These are phyloP conservation scores for Polysphondylium violaceum DNA, from an alignment of 78 protist genomes.

Conservation along the genomic window DNA sequence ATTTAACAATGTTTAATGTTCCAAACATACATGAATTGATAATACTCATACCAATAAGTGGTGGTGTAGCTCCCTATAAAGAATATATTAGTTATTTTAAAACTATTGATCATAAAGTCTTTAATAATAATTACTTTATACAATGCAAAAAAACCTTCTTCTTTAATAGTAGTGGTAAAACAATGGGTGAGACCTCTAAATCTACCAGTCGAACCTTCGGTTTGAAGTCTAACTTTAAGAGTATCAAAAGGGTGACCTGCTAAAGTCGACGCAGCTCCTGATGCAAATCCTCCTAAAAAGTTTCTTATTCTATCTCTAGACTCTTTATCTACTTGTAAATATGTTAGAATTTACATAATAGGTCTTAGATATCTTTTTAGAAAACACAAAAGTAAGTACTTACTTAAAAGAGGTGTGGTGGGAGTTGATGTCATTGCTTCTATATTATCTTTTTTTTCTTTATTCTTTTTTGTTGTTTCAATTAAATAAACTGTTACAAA, in stretches of 20 bases:
- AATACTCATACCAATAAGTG: conserved; percentile 65
- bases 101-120: no score
- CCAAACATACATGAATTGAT: conserved; percentile 81
- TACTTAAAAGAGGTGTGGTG: no score
- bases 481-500: no score
- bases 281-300: conserved; percentile 62
- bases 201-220: conserved; percentile 70
- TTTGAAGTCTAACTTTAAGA: conserved; percentile 61
- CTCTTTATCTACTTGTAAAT: conserved; percentile 19
- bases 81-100: not conserved
- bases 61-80: conserved; percentile 72
- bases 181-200: conserved; percentile 64
- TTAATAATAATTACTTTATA: conserved; percentile 46
- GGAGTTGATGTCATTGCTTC: not conserved
- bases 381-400: not conserved
- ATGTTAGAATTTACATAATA: not conserved
- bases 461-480: not conserved
- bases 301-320: conserved; percentile 40
- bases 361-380: not conserved
- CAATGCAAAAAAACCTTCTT: conserved; percentile 68
- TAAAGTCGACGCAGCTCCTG: conserved; percentile 70
- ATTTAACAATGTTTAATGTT: conserved; percentile 32
- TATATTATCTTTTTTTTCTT: not conserved
- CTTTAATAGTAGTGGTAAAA: conserved; percentile 59
- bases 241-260: conserved; percentile 83